These are phyloP conservation scores for Cutaneotrichosporon curvatum DNA, from an alignment of 1,284 basidiomycete genomes.

Conservation along the genomic window DNA sequence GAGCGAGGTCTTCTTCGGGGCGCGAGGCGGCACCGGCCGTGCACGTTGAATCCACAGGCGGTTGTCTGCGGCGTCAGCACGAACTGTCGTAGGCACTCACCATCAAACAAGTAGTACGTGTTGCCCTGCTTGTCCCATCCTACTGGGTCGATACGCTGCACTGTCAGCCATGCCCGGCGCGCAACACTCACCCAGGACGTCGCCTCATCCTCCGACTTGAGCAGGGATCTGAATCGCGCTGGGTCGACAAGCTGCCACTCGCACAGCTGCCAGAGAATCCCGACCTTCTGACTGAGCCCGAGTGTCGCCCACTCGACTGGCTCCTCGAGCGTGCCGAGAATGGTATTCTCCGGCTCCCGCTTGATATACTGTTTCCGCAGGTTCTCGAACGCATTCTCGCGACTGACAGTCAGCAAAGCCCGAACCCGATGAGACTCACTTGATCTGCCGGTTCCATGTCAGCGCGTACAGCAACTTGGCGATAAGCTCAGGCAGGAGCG, in stretches of 20 bases:
- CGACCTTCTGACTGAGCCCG: slow-evolving; percentile 48
- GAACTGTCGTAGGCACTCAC: slow-evolving; percentile 21
- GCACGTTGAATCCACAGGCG: slow-evolving; percentile 53
- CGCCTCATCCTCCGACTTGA: slow-evolving; percentile 49
- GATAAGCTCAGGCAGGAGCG: slow-evolving; percentile 46
- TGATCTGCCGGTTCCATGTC: slow-evolving; percentile 49
- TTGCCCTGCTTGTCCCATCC: slow-evolving; percentile 52
- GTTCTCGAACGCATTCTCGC: slow-evolving; percentile 41
- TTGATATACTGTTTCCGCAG: slow-evolving; percentile 44
- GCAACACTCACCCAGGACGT: slow-evolving; percentile 46
- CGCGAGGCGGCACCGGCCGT: slow-evolving; percentile 25
- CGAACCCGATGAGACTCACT: slow-evolving; percentile 33
- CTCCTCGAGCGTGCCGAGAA: slow-evolving; percentile 40
- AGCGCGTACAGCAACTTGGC: slow-evolving; percentile 49
- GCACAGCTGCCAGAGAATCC: slow-evolving; percentile 48
- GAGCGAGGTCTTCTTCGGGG: slow-evolving; percentile 31
- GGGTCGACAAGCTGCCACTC: slow-evolving; percentile 54
- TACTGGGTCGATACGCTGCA: slow-evolving; percentile 50
- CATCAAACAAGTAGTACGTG: slow-evolving; percentile 53
- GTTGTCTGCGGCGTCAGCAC: slow-evolving; percentile 44
- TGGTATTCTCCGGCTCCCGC: slow-evolving; percentile 30
- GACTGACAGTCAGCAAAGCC: slow-evolving; percentile 17
- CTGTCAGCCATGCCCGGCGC: background rate
- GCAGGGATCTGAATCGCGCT: slow-evolving; percentile 49
- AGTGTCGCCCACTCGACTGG: slow-evolving; percentile 48